Conservation (phyloP, 2,329 filamentous ascomycete species). For the Elsinoe ampelina region DNA sequence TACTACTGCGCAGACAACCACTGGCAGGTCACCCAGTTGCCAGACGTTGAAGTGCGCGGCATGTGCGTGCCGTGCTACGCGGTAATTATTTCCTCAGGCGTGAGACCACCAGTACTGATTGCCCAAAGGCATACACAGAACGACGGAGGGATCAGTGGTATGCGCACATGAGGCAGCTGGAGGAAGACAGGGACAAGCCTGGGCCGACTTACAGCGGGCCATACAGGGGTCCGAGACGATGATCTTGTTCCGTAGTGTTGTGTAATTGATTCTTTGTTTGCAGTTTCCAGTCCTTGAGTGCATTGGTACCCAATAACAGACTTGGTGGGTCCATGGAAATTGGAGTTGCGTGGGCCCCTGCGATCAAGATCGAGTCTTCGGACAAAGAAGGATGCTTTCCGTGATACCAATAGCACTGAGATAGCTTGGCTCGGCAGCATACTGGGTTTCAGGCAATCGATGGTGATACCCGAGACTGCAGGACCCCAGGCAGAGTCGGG, state of each 20-base stretch:
- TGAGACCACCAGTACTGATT: background rate
- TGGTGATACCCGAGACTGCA: too few relatives aligned
- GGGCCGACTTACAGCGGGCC: background rate
- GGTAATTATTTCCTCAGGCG: background rate
- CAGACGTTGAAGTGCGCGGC: background rate
- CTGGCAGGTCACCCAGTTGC: background rate
- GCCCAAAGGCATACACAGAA: background rate
- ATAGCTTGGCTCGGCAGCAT: too few relatives aligned
- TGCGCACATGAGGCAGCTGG: background rate
- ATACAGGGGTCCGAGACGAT: background rate
- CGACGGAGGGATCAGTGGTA: background rate
- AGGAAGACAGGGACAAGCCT: background rate
- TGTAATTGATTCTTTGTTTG: too few relatives aligned
- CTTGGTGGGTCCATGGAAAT: too few relatives aligned
- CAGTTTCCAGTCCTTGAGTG: too few relatives aligned
- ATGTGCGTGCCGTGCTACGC: background rate
- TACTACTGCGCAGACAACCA: background rate
- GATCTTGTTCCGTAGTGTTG: background rate
- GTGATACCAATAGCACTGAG: too few relatives aligned
- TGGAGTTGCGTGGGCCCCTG: too few relatives aligned
- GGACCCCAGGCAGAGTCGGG: too few relatives aligned
- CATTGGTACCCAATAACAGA: too few relatives aligned
- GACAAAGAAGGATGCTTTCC: too few relatives aligned
- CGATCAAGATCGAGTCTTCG: too few relatives aligned
- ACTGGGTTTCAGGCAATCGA: too few relatives aligned